phyloP scores from a whole-genome alignment of 257 asterid species.

The Rehmannia glutinosa region DNA sequence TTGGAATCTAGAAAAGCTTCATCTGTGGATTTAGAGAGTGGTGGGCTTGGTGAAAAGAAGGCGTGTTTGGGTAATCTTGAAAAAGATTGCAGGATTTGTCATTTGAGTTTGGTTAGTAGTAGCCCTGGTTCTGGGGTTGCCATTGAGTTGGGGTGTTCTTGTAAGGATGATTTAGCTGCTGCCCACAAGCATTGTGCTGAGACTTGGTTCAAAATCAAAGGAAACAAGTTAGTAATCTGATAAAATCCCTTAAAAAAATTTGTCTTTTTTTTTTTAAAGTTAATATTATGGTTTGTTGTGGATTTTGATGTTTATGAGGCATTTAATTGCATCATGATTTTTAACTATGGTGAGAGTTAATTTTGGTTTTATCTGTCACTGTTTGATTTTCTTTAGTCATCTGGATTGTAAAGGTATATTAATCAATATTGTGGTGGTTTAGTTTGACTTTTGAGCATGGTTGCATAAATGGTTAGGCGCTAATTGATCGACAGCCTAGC shows the following conservation, averaged over 20 bases:
- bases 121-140: slow-evolving; percentile 60
- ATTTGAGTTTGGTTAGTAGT: slow-evolving; percentile 57
- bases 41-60: slow-evolving; percentile 29
- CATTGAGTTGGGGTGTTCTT: slow-evolving; percentile 81
- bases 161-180: slow-evolving; percentile 85
- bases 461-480: too few species aligned
- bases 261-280: neutral
- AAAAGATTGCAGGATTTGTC: slow-evolving; percentile 84
- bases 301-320: slow-evolving; percentile 8
- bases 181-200: slow-evolving; percentile 90
- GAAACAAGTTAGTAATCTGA: slow-evolving; percentile 63
- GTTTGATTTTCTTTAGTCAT: neutral
- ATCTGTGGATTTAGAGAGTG: slow-evolving; percentile 41
- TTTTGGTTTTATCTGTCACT: neutral
- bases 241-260: neutral
- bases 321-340: too few species aligned
- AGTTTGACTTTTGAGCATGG: too few species aligned
- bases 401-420: slow-evolving; percentile 9
- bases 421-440: too few species aligned
- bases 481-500: too few species aligned
- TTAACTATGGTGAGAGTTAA: neutral
- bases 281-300: neutral
- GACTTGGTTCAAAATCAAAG: slow-evolving; percentile 93
- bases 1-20: slow-evolving; percentile 44
- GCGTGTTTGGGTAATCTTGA: slow-evolving; percentile 34